phyloP scores from a whole-genome alignment of 1,284 basidiomycete genomes.

The Meripilus lineatus region DNA sequence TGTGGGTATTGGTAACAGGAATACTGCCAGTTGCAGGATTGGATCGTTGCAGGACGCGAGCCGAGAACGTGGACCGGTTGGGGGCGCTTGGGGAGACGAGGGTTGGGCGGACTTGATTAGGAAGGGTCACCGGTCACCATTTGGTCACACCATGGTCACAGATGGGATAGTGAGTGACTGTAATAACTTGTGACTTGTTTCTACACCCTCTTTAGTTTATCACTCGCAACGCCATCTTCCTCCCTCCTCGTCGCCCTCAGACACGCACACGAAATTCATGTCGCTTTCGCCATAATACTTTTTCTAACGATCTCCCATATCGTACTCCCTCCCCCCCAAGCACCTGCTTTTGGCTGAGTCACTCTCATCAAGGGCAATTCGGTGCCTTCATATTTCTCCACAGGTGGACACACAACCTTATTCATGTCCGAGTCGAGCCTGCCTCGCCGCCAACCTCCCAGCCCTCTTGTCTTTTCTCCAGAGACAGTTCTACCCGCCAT shows the following conservation, averaged over 20 bases:
- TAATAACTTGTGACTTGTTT: too few species aligned
- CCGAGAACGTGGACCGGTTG: too few species aligned
- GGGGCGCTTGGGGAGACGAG: too few species aligned
- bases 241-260: constrained; percentile 9
- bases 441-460: constrained; percentile 65
- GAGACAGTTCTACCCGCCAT: constrained; percentile 54
- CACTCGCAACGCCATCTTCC: neutral
- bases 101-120: too few species aligned
- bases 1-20: too few species aligned
- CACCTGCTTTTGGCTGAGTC: constrained; percentile 7
- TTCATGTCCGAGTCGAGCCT: constrained; percentile 58
- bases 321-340: constrained; percentile 11
- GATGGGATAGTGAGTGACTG: too few species aligned
- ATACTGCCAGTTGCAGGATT: too few species aligned
- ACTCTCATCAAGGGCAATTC: too few species aligned
- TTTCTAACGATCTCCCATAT: constrained; percentile 10
- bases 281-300: constrained; percentile 31
- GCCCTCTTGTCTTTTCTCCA: constrained; percentile 71
- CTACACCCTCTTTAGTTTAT: neutral
- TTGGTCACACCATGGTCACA: too few species aligned
- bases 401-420: constrained; percentile 21
- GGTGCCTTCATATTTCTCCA: constrained; percentile 1
- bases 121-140: too few species aligned
- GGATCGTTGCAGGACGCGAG: too few species aligned
- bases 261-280: constrained; percentile 21